Base-by-base conservation (phyloP, 108 stramenopile genomes). In the Nitzschia sp. region DNA sequence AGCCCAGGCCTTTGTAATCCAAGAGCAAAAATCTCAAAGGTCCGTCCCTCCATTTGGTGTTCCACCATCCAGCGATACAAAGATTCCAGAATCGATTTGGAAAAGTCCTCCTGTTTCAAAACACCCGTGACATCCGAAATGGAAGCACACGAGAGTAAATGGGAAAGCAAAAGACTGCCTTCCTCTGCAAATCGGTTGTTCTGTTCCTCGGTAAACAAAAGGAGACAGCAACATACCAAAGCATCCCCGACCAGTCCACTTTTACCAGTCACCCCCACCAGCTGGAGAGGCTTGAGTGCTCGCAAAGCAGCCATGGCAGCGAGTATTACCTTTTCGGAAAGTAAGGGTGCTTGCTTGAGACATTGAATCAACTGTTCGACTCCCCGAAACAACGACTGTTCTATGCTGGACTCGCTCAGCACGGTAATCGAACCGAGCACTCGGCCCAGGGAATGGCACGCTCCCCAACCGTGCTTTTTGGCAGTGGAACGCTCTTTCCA, bases 381-480 rank as follows among this genome's bases (percentile, higher is more conserved):
- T 2, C 44, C 71, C 3, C 31, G 16, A 34, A 41, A 2, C 26
- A n/a, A 9, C 21, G 60, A 17, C 2, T 61, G 38, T 61, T 26
- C 25, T 2, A 61, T n/a, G 1, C 1, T 0, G 19, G 4, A n/a
- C 9, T 35, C 50, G 19, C n/a, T 13, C 19, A 30, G 15, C 5
- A 59, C 38, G 8, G 33, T 27, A 6, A 66, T 33, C 1, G 35
- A 46, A 38, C 34, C 59, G 29, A 84, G 53, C 27, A 77, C 41
- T 1, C 66, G 31, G 15, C 64, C 75, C 23, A 84, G 26, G n/a
- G 83, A 67, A 52, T 77, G 54, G 35, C 87, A 87, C 1, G 83
- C 65, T 48, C 91, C 91, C 88, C 91, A 90, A 22, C 85, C 85
- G 52, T 88, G 86, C 63, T 88, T 88, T 53, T 90, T 89, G 0